phyloP scores from a whole-genome alignment of 139 green algal genomes.

The Chlorella sp. region DNA sequence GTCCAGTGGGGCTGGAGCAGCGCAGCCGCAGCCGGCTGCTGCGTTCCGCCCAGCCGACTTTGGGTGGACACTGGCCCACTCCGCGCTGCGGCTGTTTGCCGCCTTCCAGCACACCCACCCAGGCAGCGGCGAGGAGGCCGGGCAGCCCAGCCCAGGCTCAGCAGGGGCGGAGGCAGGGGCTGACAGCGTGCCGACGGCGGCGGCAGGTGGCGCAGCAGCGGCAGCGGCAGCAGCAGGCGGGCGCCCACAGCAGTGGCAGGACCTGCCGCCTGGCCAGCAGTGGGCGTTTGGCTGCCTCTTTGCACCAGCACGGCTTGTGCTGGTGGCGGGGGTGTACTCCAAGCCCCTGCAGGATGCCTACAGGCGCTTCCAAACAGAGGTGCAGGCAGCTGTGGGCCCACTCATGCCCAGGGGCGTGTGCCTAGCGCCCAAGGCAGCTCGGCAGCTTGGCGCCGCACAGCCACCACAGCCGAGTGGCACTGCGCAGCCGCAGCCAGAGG shows the following conservation, averaged over 20 bases:
- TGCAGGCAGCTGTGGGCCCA: neutral
- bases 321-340: neutral
- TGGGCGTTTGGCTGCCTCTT: constrained; percentile 17
- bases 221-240: neutral
- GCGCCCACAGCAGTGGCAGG: neutral
- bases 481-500: neutral
- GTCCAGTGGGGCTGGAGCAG: neutral
- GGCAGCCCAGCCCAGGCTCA: neutral
- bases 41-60: neutral
- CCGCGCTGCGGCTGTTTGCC: neutral
- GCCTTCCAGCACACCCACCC: neutral
- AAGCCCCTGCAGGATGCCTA: neutral
- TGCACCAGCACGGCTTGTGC: neutral
- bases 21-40: neutral
- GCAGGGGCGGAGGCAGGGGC: neutral
- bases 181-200: neutral
- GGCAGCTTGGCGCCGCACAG: too few species aligned
- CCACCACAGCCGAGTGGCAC: too few species aligned
- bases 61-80: neutral
- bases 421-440: too few species aligned
- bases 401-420: neutral
- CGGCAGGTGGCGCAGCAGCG: neutral
- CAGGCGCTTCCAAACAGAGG: neutral
- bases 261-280: constrained; percentile 7
- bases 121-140: too few species aligned